Conservation (phyloP, 2,329 filamentous ascomycete genomes). For the Huntiella omanensis region DNA sequence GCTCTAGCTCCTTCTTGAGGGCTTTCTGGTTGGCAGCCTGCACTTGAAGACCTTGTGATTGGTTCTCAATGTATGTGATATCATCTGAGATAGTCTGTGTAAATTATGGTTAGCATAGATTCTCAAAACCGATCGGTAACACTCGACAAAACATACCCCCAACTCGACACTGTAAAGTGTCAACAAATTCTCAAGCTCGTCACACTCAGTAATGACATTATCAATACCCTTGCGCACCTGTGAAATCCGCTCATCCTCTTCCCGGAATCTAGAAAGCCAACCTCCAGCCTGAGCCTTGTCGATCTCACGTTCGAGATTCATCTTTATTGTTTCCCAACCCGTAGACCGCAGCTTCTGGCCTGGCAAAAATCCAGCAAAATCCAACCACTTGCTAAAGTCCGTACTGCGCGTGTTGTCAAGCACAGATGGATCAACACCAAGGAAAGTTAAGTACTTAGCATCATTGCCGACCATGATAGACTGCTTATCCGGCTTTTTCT, state of each 20-base stretch:
- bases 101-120: neutral
- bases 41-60: conserved; percentile 89
- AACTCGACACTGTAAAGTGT: conserved; percentile 91
- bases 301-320: conserved; percentile 70
- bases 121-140: neutral
- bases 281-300: conserved; percentile 81
- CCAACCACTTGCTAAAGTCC: conserved; percentile 66
- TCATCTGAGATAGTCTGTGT: conserved; percentile 76
- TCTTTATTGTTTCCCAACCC: conserved; percentile 62
- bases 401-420: conserved; percentile 50
- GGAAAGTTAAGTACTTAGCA: conserved; percentile 53
- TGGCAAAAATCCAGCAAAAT: conserved; percentile 74
- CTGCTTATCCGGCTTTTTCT: conserved; percentile 23
- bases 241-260: conserved; percentile 78
- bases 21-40: conserved; percentile 95
- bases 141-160: conserved; percentile 39
- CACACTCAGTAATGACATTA: conserved; percentile 79
- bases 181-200: conserved; percentile 83
- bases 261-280: conserved; percentile 68
- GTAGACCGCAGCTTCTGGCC: conserved; percentile 56
- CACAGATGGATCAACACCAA: conserved; percentile 62
- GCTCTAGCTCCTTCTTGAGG: conserved; percentile 73
- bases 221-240: conserved; percentile 77
- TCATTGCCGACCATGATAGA: conserved; percentile 55
- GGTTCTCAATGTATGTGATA: conserved; percentile 91